A percentile compares a stretch with the other conserved stretches of the same genome.
Evolutionary conservation across 192 early-diverging fungal genomes (phyloP).

Genomic region (Entomortierella chlamydospora): DNA sequence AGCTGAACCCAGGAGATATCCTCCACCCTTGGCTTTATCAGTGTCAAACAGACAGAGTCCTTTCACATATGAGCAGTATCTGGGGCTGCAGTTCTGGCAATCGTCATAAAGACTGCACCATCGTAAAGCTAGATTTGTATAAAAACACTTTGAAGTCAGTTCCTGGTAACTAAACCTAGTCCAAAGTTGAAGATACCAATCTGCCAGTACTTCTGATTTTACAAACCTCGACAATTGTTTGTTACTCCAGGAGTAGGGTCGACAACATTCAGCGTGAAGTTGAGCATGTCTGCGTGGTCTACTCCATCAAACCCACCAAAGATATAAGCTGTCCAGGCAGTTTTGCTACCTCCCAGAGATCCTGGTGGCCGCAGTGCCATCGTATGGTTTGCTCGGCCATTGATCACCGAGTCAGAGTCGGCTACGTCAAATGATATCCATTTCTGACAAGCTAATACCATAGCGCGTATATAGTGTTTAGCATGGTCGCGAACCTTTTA

Average conservation of each 20-base stretch:
- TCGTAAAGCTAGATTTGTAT: conserved; percentile 21
- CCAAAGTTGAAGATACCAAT: no score
- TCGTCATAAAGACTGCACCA: conserved; percentile 54
- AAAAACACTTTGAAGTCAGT: no score
- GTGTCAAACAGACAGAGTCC: conserved; percentile 52
- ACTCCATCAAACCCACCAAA: conserved; percentile 52
- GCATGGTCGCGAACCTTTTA: no score
- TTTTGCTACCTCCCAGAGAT: conserved; percentile 30
- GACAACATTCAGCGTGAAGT: conserved; percentile 15
- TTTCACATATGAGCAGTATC: conserved; percentile 46
- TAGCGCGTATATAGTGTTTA: neutral
- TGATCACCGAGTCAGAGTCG: neutral
- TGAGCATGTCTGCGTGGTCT: conserved; percentile 33
- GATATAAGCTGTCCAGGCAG: conserved; percentile 40
- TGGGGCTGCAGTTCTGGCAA: conserved; percentile 34
- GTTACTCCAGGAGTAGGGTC: neutral
- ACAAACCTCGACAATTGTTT: conserved; percentile 48
- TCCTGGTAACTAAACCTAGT: no score
- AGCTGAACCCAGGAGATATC: conserved; percentile 7
- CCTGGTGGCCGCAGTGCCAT: conserved; percentile 48
- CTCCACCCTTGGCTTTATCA: conserved; percentile 30
- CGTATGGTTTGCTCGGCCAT: conserved; percentile 39
- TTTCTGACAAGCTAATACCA: conserved; percentile 35
- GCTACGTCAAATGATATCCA: conserved; percentile 25
- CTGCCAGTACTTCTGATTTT: neutral